A percentile compares a stretch with the other conserved stretches of the same genome.
These are phyloP conservation scores for Psilocybe subaeruginosa DNA, from an alignment of 768 basidiomycete genomes.

Conservation along the genomic window DNA sequence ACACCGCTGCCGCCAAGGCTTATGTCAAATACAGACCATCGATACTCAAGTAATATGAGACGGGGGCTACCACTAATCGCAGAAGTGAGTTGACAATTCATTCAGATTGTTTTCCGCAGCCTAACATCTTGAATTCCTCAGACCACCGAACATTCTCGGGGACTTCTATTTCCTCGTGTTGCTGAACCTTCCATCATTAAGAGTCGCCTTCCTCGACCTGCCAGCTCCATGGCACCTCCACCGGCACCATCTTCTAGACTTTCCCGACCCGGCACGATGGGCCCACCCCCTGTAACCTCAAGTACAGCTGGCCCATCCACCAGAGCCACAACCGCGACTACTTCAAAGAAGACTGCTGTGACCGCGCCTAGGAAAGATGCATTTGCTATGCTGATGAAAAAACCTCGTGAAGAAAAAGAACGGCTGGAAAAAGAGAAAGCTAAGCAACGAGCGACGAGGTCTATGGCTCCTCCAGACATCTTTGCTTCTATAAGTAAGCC, in stretches of 20 bases:
- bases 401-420: conserved; percentile 18
- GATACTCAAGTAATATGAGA: conserved; percentile 21
- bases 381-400: conserved; percentile 37
- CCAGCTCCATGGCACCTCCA: conserved; percentile 17
- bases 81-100: conserved; percentile 24
- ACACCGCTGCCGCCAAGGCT: conserved; percentile 39
- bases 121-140: not conserved
- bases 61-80: conserved; percentile 24
- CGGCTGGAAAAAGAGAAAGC: conserved; percentile 24
- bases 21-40: conserved; percentile 17
- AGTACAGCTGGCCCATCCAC: conserved; percentile 4
- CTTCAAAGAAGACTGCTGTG: not conserved
- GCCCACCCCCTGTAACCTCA: conserved; percentile 15
- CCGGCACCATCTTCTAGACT: conserved; percentile 7
- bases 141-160: conserved; percentile 1
- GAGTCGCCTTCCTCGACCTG: conserved; percentile 38
- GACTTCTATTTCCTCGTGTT: conserved; percentile 17
- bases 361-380: conserved; percentile 28
- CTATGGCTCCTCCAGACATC: not conserved
- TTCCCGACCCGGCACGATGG: conserved; percentile 13
- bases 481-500: not conserved
- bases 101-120: not conserved
- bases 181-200: conserved; percentile 19
- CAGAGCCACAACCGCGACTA: not conserved
- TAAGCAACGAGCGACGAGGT: conserved; percentile 18